phyloP scores from a whole-genome alignment of 1,284 basidiomycete species.

The Austropuccinia psidii region DNA sequence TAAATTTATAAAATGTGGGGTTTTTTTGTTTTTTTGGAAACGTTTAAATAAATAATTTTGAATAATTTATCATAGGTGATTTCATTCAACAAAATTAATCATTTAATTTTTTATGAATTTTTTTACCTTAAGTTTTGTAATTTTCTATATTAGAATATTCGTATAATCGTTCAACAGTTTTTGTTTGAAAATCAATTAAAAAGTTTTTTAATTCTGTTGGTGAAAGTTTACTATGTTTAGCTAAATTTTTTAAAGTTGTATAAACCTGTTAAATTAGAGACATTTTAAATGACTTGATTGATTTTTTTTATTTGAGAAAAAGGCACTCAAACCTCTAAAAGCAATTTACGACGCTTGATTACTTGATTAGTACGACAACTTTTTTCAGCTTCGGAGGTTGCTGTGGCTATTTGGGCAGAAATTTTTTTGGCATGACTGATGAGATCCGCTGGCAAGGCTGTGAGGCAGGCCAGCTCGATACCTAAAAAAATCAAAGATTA shows the following conservation, averaged over 20 bases:
- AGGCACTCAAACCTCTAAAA: conserved; percentile 3
- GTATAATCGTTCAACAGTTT: conserved; percentile 13
- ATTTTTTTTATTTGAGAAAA: not conserved
- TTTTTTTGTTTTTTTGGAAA: too few species aligned
- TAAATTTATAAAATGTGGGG: too few species aligned
- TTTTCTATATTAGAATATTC: too few species aligned
- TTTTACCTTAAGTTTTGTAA: too few species aligned
- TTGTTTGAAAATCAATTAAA: conserved; percentile 20
- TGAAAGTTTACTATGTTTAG: conserved; percentile 29
- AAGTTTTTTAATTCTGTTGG: conserved; percentile 6
- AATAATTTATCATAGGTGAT: too few species aligned
- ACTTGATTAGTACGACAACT: conserved; percentile 5
- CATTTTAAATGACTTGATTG: not conserved
- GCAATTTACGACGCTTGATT: conserved; percentile 5
- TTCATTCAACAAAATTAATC: too few species aligned
- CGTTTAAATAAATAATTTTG: too few species aligned
- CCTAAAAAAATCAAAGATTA: not conserved
- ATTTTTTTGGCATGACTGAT: conserved; percentile 11
- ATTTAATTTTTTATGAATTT: too few species aligned
- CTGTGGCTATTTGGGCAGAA: not conserved
- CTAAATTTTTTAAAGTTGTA: conserved; percentile 16
- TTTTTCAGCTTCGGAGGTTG: not conserved
- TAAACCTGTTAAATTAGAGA: not conserved
- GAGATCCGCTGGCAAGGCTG: conserved; percentile 27
- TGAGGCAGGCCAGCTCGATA: conserved; percentile 29